These are phyloP conservation scores for Lyophyllum semitale DNA, from an alignment of 768 basidiomycete genomes.

Conservation along the genomic window DNA sequence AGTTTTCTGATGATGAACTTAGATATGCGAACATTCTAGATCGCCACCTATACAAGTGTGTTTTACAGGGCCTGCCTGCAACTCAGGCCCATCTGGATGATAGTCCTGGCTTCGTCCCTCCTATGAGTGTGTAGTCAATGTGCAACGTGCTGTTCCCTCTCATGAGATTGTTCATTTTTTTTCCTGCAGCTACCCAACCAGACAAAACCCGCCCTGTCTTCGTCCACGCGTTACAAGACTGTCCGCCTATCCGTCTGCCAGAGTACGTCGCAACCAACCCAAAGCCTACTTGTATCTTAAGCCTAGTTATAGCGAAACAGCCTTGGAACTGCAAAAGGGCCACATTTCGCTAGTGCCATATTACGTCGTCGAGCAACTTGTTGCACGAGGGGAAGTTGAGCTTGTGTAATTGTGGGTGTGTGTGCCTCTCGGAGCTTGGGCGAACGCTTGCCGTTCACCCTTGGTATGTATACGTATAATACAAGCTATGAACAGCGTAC, in stretches of 20 bases:
- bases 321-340: slow-evolving; percentile 74
- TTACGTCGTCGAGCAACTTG: slow-evolving; percentile 70
- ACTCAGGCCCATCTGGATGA: slow-evolving; percentile 80
- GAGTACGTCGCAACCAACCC: slow-evolving; percentile 49
- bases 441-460: slow-evolving; percentile 6
- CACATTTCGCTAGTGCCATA: slow-evolving; percentile 84
- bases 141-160: slow-evolving; percentile 10
- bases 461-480: slow-evolving; percentile 18
- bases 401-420: slow-evolving; percentile 50
- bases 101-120: slow-evolving; percentile 64
- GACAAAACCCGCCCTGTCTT: slow-evolving; percentile 80
- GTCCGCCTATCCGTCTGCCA: slow-evolving; percentile 66
- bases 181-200: slow-evolving; percentile 69
- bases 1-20: not conserved
- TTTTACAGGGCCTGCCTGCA: slow-evolving; percentile 81
- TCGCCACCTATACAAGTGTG: slow-evolving; percentile 75
- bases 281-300: not conserved
- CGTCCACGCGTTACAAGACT: slow-evolving; percentile 72
- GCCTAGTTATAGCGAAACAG: slow-evolving; percentile 51
- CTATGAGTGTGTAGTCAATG: slow-evolving; percentile 60
- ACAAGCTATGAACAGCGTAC: slow-evolving; percentile 13
- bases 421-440: not conserved
- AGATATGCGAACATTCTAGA: slow-evolving; percentile 81
- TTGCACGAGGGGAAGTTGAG: slow-evolving; percentile 73
- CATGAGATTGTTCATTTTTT: not conserved